Evolutionary conservation across 768 basidiomycete species (phyloP).

Genomic region (Mycena albidolilacea): DNA sequence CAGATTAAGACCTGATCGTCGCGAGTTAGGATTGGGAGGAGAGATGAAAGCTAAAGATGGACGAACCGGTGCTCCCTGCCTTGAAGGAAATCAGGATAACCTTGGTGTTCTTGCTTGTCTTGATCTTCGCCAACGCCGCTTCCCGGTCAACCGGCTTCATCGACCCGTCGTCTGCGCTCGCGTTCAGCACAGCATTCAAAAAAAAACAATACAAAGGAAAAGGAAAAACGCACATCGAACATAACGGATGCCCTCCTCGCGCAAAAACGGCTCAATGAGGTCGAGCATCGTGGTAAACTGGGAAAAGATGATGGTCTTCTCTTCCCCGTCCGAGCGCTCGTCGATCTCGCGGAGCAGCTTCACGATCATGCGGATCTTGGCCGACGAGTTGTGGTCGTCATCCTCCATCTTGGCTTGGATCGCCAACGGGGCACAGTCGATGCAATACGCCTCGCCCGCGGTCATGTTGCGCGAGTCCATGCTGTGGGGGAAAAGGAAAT

Average conservation of each 20-base stretch:
- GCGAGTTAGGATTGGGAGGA: conserved; percentile 15
- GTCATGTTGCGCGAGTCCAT: conserved; percentile 55
- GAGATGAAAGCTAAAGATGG: conserved; percentile 13
- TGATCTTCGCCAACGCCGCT: conserved; percentile 80
- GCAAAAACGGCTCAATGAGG: conserved; percentile 88
- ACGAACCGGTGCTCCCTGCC: conserved; percentile 91
- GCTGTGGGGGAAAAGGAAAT: conserved; percentile 45
- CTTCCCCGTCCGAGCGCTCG: conserved; percentile 66
- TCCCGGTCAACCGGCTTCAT: conserved; percentile 87
- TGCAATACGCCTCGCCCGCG: conserved; percentile 65
- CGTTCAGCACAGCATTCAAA: conserved; percentile 17
- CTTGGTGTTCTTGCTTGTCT: conserved; percentile 65
- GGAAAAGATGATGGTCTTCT: conserved; percentile 98
- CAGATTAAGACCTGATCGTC: conserved; percentile 80
- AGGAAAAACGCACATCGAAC: conserved; percentile 82
- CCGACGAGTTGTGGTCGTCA: conserved; percentile 76
- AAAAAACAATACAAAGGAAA: conserved; percentile 5
- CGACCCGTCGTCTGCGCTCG: conserved; percentile 85
- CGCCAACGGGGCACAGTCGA: conserved; percentile 70
- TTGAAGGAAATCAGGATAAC: conserved; percentile 98
- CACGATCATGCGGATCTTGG: conserved; percentile 90
- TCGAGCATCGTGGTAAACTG: conserved; percentile 94
- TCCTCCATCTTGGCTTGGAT: conserved; percentile 63
- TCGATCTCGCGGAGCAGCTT: conserved; percentile 79
- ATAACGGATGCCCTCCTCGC: conserved; percentile 74